phyloP scores from a whole-genome alignment of 495 filamentous ascomycete species.

The Penicillium maclennaniae region DNA sequence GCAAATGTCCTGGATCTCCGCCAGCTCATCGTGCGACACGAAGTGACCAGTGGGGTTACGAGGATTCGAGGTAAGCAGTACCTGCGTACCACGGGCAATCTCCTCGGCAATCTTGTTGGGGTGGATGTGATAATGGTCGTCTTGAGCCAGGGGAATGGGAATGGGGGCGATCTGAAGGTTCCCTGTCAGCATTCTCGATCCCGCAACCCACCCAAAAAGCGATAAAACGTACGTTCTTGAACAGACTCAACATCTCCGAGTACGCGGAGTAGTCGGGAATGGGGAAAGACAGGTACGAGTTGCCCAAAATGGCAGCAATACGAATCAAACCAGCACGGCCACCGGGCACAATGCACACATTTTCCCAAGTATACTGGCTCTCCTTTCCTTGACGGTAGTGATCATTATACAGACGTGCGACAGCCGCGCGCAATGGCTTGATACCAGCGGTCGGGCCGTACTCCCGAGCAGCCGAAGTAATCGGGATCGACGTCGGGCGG shows the following conservation, averaged over 20 bases:
- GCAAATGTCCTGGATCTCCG: constrained; percentile 87
- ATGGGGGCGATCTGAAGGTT: constrained; percentile 77
- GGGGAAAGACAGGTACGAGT: constrained; percentile 86
- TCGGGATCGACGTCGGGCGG: constrained; percentile 76
- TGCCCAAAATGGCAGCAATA: constrained; percentile 89
- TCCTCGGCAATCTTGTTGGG: constrained; percentile 89
- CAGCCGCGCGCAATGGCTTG: constrained; percentile 81
- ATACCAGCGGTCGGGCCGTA: constrained; percentile 95
- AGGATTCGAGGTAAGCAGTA: constrained; percentile 94
- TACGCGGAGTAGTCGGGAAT: constrained; percentile 79
- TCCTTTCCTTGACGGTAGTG: constrained; percentile 83
- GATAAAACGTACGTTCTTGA: constrained; percentile 64
- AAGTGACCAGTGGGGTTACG: constrained; percentile 93
- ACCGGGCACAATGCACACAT: constrained; percentile 96
- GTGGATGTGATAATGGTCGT: constrained; percentile 86
- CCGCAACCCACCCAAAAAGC: not conserved
- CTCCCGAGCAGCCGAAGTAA: constrained; percentile 72
- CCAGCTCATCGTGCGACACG: constrained; percentile 73
- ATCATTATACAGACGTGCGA: constrained; percentile 90
- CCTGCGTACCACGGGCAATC: constrained; percentile 78
- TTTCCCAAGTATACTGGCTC: constrained; percentile 97
- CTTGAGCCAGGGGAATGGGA: constrained; percentile 76
- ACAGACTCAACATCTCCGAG: constrained; percentile 92
- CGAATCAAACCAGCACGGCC: constrained; percentile 89
- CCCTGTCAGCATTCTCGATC: constrained; percentile 4